Evolutionary conservation across 1,139 yeast species (phyloP).

Genomic region (Protomyces macrosporus): DNA sequence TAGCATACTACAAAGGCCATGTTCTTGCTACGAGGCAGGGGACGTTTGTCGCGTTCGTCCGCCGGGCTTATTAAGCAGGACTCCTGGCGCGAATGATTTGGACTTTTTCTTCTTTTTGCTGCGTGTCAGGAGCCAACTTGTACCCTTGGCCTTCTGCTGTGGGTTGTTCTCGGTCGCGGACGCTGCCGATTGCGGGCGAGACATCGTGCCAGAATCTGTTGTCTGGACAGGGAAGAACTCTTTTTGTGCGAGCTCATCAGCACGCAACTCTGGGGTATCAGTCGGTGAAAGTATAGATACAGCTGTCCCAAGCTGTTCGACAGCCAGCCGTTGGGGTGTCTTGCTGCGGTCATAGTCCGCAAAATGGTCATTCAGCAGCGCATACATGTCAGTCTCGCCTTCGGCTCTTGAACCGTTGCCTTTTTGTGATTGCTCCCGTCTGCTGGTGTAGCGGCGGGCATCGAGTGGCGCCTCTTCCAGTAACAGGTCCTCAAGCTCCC

Average conservation of each 20-base stretch:
- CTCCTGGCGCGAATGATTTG: neutral
- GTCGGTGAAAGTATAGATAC: neutral
- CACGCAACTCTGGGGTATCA: neutral
- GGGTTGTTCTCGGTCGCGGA: too few species aligned
- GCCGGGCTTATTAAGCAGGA: neutral
- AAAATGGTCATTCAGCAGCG: slow-evolving; percentile 13
- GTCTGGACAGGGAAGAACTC: neutral
- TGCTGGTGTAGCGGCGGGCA: neutral
- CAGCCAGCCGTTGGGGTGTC: neutral
- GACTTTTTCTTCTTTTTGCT: neutral
- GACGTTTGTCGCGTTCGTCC: neutral
- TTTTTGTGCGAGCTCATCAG: neutral
- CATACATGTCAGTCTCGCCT: slow-evolving; percentile 15
- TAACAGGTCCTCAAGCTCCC: slow-evolving; percentile 32
- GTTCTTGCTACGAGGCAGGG: too few species aligned
- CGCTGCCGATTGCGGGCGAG: too few species aligned
- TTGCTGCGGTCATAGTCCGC: slow-evolving; percentile 4
- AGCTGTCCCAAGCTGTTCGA: neutral
- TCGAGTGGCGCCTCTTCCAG: slow-evolving; percentile 30
- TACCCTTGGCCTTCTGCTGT: neutral
- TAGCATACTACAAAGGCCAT: too few species aligned
- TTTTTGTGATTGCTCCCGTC: neutral
- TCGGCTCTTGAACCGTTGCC: neutral
- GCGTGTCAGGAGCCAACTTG: neutral
- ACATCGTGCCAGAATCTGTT: too few species aligned